These are phyloP conservation scores for Verbascum thapsus DNA, from an alignment of 257 asterid genomes.

Conservation along the genomic window DNA sequence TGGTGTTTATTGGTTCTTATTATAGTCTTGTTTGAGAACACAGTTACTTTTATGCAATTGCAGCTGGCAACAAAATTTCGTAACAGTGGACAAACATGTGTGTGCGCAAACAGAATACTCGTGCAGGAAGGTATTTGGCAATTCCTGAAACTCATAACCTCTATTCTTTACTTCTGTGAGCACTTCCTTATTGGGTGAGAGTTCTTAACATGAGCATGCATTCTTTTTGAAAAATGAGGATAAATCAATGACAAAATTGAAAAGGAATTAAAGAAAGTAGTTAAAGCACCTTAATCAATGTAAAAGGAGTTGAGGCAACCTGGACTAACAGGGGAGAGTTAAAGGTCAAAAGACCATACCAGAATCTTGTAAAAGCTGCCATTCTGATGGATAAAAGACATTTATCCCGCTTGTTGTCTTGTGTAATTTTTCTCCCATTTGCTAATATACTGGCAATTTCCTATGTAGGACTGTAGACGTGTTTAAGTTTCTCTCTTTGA, in stretches of 20 bases:
- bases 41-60: conserved; percentile 37
- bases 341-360: background rate
- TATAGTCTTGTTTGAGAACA: conserved; percentile 15
- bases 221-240: conserved; percentile 5
- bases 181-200: conserved; percentile 14
- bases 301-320: background rate
- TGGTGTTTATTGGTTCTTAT: conserved; percentile 13
- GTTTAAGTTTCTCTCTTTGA: no score
- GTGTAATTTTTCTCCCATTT: no score
- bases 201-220: conserved; percentile 15
- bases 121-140: conserved; percentile 86
- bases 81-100: conserved; percentile 98
- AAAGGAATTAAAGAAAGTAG: background rate
- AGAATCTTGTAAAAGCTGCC: background rate
- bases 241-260: background rate
- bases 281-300: background rate
- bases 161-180: conserved; percentile 18
- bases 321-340: background rate
- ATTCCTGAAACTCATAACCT: conserved; percentile 23
- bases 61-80: conserved; percentile 95
- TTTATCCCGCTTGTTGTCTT: background rate
- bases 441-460: no score
- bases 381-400: background rate
- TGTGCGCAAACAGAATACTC: conserved; percentile 91
- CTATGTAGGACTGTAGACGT: no score